Base-by-base conservation (phyloP, 2,329 filamentous ascomycete species). In the Thelonectria rubi region DNA sequence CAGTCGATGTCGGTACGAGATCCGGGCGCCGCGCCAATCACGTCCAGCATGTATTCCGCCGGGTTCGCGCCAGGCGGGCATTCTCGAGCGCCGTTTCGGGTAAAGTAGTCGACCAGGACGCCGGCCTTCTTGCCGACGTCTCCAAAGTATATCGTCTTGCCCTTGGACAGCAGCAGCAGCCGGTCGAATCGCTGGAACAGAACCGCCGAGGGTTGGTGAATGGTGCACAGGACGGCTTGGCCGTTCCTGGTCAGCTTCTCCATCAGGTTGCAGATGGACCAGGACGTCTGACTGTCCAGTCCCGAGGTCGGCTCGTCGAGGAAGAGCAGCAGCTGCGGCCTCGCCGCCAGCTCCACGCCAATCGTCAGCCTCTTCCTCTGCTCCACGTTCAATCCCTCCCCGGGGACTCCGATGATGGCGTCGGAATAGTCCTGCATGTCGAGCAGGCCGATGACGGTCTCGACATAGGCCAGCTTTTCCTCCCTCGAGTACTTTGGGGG, bases 391-490 rank as follows among this genome's bases (percentile, higher is more conserved):
- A 88, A 77, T 18, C 84, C 85, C 47, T 82, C 82, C 0, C 86
- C 86, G 1, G 84, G 83, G 0, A 83, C 78, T 64, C 87, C 87
- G 47, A 89, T 85, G 5, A 89, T 81, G 1, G 86, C 86, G 54
- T 89, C 84, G 1, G 86, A 86, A 55, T 87, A 89, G 53, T 87
- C 85, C 30, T 82, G 74, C 86, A 89, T 88, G 66, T 86, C 82
- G 3, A 89, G 77, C 74, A 89, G 82, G 69, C 80, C 79, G 64
- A 88, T 87, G 11, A 88, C 91, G 67, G 94, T 91, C 54, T 94
- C 89, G 21, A 95, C 92, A 62, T 96, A 96, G 2, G 86, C 89
- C 2, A 93, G 75, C 78, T 95, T 96, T 72, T 96, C 92, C 34
- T 85, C 78, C 12, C 82, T 83, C 1, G 90, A 81, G 12, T 90